These are phyloP conservation scores for Chalciporus sp. DNA, from an alignment of 1,284 basidiomycete species.

Conservation along the genomic window DNA sequence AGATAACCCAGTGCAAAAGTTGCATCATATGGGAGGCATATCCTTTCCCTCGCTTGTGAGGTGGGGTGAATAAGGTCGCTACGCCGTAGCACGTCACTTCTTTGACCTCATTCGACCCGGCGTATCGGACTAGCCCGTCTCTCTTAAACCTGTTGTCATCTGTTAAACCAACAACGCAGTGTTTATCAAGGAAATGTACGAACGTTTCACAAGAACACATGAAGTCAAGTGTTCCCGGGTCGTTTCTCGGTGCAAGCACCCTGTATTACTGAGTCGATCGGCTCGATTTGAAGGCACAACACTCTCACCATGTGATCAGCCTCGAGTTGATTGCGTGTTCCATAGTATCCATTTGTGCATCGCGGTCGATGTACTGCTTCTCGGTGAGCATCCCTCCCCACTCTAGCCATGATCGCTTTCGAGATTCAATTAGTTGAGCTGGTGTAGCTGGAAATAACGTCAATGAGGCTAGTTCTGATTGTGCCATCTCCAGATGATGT, in stretches of 20 bases:
- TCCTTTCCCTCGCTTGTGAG: constrained; percentile 42
- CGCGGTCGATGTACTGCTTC: constrained; percentile 40
- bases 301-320: constrained; percentile 39
- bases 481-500: constrained; percentile 6
- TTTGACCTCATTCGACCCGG: constrained; percentile 18
- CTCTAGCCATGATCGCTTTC: constrained; percentile 35
- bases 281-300: neutral
- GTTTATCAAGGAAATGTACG: constrained; percentile 12
- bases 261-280: constrained; percentile 24
- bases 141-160: constrained; percentile 22
- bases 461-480: constrained; percentile 17
- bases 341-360: constrained; percentile 36
- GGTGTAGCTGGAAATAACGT: constrained; percentile 25
- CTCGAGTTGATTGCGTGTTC: constrained; percentile 41
- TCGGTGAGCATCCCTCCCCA: constrained; percentile 39
- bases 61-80: constrained; percentile 49
- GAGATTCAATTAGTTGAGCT: constrained; percentile 29
- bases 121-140: constrained; percentile 29
- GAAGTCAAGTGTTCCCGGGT: constrained; percentile 43
- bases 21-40: constrained; percentile 54
- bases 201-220: constrained; percentile 51
- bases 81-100: constrained; percentile 40
- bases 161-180: neutral
- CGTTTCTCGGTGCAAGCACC: constrained; percentile 44
- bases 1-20: constrained; percentile 47